Base-by-base conservation (phyloP, 2,329 filamentous ascomycete species). In the Thermochaetoides dissita region DNA sequence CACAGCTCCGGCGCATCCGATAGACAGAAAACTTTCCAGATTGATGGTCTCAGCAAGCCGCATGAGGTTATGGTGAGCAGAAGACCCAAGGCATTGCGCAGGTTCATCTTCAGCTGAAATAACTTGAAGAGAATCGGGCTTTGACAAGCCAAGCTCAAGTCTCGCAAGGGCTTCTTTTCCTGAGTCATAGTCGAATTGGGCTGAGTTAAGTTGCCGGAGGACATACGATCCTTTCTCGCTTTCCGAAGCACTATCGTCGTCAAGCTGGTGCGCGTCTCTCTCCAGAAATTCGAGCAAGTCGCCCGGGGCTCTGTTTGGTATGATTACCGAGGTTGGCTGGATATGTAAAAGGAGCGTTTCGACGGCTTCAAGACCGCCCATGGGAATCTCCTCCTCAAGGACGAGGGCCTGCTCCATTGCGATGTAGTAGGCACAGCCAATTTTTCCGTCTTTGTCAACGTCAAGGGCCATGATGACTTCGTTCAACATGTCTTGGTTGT, bases 1-100 rank as follows among this genome's bases (percentile, higher is more conserved):
- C 2, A 96, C 64, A 28, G 88, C 88, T n/a, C 88, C 86, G 28
- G 81, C 83, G 60, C 91, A 96, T 3, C 85, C 84, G 38, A 94
- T 67, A 65, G 86, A 84, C 9, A 83, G 57, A 6, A 62, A 66
- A 52, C 82, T 89, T 3, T 89, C 81, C 41, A 91, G 63, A 53
- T 93, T 79, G 46, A 94, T 71, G 46, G 67, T 74, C 2, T 81
- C 73, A 3, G 80, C 76, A 7, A 93, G 69, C 36, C 76, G 75
- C 51, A 93, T 68, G 7, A 84, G 56, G 45, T 71, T 76, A 30
- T 77, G 76, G 52, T 81, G 76, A 31, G 68, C 66, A 7, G 70
- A 71, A n/a, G 66, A 68, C 41, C 68, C 65, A 4, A 65, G 54
- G 9, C 59, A 57, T 8, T 61, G 46, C 11, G 61, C 59, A 3